These are phyloP conservation scores for Blastocystis sp. DNA, from an alignment of 352 stramenopile species.

Conservation along the genomic window DNA sequence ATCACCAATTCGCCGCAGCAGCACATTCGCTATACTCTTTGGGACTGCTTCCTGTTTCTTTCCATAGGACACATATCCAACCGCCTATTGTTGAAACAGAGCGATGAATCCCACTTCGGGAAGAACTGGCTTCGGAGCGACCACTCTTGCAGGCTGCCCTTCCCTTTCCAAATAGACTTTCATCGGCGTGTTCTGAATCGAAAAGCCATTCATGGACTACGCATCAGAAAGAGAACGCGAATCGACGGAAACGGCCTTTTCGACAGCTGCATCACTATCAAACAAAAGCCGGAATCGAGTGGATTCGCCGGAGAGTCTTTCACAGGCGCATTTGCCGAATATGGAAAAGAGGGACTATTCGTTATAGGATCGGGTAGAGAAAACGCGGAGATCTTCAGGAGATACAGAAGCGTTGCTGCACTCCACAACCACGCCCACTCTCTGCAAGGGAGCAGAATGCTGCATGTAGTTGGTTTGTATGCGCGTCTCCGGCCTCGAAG, in stretches of 20 bases:
- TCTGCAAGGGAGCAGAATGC: too few species aligned
- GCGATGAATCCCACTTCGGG: not conserved
- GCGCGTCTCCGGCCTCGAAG: not conserved
- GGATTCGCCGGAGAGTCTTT: too few species aligned
- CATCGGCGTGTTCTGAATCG: not conserved
- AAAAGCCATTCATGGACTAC: not conserved
- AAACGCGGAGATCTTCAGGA: not conserved
- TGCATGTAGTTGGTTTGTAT: not conserved
- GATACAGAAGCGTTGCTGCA: not conserved
- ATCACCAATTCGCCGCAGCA: not conserved
- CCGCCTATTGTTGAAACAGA: not conserved
- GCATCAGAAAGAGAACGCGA: not conserved
- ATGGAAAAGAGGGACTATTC: not conserved
- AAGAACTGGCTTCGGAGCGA: not conserved
- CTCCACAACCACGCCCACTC: too few species aligned
- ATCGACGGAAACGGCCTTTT: not conserved
- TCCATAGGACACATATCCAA: constrained; percentile 58
- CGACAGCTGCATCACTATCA: too few species aligned
- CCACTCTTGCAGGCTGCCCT: not conserved
- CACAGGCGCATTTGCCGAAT: too few species aligned
- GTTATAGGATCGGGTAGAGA: not conserved
- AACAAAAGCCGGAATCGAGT: too few species aligned
- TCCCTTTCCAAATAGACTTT: not conserved
- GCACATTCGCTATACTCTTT: constrained; percentile 14
- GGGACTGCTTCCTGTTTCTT: not conserved